Base-by-base conservation (phyloP, 352 stramenopile species). In the Aphanomyces stellatus region DNA sequence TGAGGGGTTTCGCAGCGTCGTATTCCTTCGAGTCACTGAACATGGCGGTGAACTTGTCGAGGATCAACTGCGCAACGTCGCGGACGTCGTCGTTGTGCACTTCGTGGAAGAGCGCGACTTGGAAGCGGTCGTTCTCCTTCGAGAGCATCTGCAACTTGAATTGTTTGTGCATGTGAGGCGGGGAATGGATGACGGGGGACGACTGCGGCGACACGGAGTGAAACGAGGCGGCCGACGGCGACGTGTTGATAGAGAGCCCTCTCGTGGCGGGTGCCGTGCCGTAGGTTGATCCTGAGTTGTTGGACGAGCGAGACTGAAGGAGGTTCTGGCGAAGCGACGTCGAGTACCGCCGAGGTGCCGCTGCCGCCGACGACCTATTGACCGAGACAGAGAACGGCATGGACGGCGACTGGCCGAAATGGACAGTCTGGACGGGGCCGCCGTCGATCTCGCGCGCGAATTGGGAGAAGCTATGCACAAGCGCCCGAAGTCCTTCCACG, bases 381-480 rank as follows among this genome's bases (percentile, higher is more conserved):
- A 34, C n/a, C 51, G 57, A 2, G 74, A 72, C 51, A 88, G 81
- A 57, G 88, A 93, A 46, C 88, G 82, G 42, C 84, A 75, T 88
- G 78, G 27, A 89, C 80, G 27, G 90, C 73, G 49, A 88, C 84
- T 90, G 62, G 30, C 28, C 49, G 55, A 62, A 43, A 65, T 49
- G 72, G 53, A 75, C 56, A 57, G 72, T 35, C 40, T 62, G 48
- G 69, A 53, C 31, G 28, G 80, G 79, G 62, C 85, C 85, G 11
- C 81, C 85, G 62, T 94, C 85, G 69, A 94, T 91, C 75, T 94
- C 85, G 15, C 85, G 79, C 7, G 83, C 83, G 65, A 94, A 94
- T 64, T 94, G 85, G 30, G 76, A 85, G 62, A 94, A 89, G 37
- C 80, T 89, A 72, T 90, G 81, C 27, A 94, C 81, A 30, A 94